These are phyloP conservation scores for Sarocladiaceae sp. DNA, from an alignment of 2,329 filamentous ascomycete genomes.

Conservation along the genomic window DNA sequence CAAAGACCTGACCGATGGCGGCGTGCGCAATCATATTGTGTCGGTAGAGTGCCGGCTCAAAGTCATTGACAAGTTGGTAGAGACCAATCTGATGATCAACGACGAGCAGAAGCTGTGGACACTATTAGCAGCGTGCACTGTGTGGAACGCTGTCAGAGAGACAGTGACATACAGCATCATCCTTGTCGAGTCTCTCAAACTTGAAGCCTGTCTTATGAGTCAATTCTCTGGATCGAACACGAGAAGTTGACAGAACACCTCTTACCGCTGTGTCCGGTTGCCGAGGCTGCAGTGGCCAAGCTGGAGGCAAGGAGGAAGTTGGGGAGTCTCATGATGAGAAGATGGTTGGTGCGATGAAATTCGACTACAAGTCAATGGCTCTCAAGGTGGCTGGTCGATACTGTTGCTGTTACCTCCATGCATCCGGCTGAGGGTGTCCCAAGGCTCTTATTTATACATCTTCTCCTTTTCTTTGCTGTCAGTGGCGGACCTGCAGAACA, in stretches of 20 bases:
- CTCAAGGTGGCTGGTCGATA: too few species aligned
- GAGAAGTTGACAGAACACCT: not conserved
- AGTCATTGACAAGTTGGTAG: slow-evolving; percentile 52
- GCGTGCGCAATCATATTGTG: slow-evolving; percentile 64
- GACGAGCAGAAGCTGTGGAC: slow-evolving; percentile 25
- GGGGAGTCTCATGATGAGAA: slow-evolving; percentile 4
- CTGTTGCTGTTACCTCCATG: too few species aligned
- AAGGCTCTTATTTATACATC: too few species aligned
- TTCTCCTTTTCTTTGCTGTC: too few species aligned
- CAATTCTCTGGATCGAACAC: not conserved
- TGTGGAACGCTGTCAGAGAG: too few species aligned
- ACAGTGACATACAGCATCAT: slow-evolving; percentile 18
- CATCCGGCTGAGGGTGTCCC: too few species aligned
- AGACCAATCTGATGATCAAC: slow-evolving; percentile 32
- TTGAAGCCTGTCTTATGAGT: slow-evolving; percentile 13
- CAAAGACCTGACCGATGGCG: slow-evolving; percentile 57
- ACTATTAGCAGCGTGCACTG: too few species aligned
- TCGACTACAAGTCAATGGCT: too few species aligned
- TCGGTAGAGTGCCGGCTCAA: slow-evolving; percentile 56
- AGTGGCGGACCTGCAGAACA: too few species aligned
- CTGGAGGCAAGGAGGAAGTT: not conserved
- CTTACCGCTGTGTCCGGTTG: slow-evolving; percentile 1
- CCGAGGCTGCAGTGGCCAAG: not conserved
- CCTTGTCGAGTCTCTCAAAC: slow-evolving; percentile 29
- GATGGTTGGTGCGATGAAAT: not conserved